phyloP scores from a whole-genome alignment of 495 filamentous ascomycete genomes.

The Glutinoglossum americanum region DNA sequence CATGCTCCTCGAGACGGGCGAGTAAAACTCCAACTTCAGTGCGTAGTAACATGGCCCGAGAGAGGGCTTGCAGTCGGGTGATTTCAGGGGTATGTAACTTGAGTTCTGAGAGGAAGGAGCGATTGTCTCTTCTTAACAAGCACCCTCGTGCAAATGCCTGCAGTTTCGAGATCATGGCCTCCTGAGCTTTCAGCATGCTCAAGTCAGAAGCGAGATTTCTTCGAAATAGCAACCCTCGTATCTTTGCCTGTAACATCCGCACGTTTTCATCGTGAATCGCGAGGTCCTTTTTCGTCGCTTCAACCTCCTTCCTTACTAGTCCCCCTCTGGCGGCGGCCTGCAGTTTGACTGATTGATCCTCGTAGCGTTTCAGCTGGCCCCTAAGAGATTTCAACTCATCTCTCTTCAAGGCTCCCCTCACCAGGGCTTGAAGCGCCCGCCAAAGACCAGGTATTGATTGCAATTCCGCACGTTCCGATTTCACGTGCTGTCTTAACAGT shows the following conservation, averaged over 20 bases:
- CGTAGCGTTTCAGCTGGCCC: not conserved
- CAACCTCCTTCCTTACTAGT: conserved; percentile 13
- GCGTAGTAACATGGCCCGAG: conserved; percentile 60
- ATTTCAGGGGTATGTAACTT: conserved; percentile 33
- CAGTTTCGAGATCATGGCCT: conserved; percentile 33
- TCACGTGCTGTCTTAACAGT: conserved; percentile 9
- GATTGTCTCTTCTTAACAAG: conserved; percentile 29
- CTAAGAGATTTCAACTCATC: conserved; percentile 7
- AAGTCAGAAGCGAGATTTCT: conserved; percentile 22
- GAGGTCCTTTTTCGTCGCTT: conserved; percentile 16
- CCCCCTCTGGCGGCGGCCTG: conserved; percentile 11
- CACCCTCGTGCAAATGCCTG: conserved; percentile 52
- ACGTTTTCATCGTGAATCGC: conserved; percentile 11
- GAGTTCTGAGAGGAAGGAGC: conserved; percentile 32
- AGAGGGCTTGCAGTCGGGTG: conserved; percentile 45
- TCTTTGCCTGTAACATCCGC: conserved; percentile 10
- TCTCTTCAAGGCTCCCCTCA: conserved; percentile 19
- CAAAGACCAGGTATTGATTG: conserved; percentile 13
- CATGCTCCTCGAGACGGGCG: conserved; percentile 56
- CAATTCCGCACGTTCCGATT: conserved; percentile 14
- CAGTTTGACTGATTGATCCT: not conserved
- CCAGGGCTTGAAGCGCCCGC: conserved; percentile 24
- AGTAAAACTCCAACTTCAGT: conserved; percentile 46
- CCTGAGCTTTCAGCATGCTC: conserved; percentile 36
- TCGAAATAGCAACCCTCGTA: conserved; percentile 20